Conservation (phyloP, 176 grass and related monocot genomes). For the Zea luxurians region DNA sequence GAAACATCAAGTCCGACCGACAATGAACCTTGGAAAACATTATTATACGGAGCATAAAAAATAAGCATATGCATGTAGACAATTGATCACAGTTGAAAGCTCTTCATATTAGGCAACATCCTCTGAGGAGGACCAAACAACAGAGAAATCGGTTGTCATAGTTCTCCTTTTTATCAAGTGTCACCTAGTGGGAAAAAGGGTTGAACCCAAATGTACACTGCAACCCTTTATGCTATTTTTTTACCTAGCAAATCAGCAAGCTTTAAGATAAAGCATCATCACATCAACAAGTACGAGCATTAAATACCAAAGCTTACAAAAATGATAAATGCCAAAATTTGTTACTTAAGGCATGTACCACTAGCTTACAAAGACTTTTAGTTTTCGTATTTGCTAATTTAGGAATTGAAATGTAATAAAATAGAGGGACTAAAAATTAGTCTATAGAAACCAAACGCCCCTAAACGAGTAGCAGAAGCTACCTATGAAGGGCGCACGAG, state of each 20-base stretch:
- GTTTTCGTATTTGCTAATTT: too few relatives aligned
- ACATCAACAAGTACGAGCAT: constrained; percentile 28
- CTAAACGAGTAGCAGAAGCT: too few relatives aligned
- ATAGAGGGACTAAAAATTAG: too few relatives aligned
- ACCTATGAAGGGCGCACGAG: too few relatives aligned
- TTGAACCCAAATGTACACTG: constrained; percentile 3
- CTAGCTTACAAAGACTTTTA: constrained; percentile 40
- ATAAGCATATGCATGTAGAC: constrained; percentile 85
- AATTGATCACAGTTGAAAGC: constrained; percentile 66
- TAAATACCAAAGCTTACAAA: neutral
- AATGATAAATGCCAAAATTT: neutral
- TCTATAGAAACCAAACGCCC: too few relatives aligned
- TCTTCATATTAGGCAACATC: constrained; percentile 64
- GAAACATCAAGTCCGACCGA: constrained; percentile 77
- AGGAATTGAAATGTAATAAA: too few relatives aligned
- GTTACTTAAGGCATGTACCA: constrained; percentile 38
- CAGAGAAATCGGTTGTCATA: constrained; percentile 56
- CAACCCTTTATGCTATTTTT: constrained; percentile 9
- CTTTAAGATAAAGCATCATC: constrained; percentile 9
- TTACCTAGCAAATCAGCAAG: constrained; percentile 47
- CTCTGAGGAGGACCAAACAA: constrained; percentile 88
- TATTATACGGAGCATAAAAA: constrained; percentile 79
- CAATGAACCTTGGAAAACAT: constrained; percentile 58
- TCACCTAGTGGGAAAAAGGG: constrained; percentile 58
- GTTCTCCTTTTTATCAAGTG: constrained; percentile 53